phyloP scores from a whole-genome alignment of 371 early-diverging fungal genomes.

The Mucor piriformis region DNA sequence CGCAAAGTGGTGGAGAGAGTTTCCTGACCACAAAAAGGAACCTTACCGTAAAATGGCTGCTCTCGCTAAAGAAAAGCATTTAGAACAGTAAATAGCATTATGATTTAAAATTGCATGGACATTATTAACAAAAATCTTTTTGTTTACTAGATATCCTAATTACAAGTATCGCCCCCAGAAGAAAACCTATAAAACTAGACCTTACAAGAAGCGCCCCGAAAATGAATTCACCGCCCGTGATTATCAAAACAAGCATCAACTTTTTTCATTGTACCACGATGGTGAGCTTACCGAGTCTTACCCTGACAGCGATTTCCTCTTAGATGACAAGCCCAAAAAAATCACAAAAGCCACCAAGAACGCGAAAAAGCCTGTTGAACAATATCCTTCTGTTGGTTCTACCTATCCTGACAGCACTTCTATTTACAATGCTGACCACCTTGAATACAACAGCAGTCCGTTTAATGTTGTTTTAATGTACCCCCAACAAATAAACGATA shows the following conservation, averaged over 20 bases:
- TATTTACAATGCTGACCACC: not conserved
- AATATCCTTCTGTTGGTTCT: not conserved
- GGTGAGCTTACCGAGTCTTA: not conserved
- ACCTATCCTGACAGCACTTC: not conserved
- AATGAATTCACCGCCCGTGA: conserved; percentile 12
- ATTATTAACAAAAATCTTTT: not conserved
- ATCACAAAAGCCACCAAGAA: not conserved
- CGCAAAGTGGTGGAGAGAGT: conserved; percentile 73
- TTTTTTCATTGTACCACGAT: conserved; percentile 7
- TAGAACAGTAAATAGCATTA: not conserved
- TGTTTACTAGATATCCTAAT: conserved; percentile 10
- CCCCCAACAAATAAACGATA: not conserved
- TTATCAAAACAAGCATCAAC: conserved; percentile 6
- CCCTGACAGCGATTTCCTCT: not conserved
- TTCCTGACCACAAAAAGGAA: conserved; percentile 57
- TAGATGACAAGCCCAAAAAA: not conserved
- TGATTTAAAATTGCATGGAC: not conserved
- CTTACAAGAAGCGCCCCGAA: conserved; percentile 13
- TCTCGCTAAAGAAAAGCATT: not conserved
- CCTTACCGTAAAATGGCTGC: conserved; percentile 33
- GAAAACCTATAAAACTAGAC: conserved; percentile 1
- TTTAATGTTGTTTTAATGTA: too few species aligned
- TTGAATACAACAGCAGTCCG: not conserved
- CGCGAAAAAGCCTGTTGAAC: not conserved
- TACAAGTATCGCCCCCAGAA: conserved; percentile 17